Percentiles rank a stretch among this genome's conserved stretches.
Evolutionary conservation across 2,329 filamentous ascomycete genomes (phyloP).

Genomic region (Sporothrix protearum): DNA sequence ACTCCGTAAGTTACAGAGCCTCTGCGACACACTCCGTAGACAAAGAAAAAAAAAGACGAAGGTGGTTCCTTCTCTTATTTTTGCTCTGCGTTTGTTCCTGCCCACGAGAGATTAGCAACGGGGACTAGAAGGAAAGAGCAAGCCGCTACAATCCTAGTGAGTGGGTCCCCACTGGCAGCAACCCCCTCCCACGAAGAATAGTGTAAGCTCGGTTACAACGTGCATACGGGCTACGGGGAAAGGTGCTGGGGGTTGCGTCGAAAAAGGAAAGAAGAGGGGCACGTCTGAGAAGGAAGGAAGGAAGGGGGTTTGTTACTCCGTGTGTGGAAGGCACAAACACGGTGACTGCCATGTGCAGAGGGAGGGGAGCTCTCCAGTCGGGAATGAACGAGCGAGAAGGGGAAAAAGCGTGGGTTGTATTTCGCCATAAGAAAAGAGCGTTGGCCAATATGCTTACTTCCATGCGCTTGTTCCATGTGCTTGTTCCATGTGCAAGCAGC

Average conservation of each 20-base stretch:
- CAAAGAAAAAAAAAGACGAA: not conserved
- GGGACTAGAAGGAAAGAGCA: slow-evolving; percentile 28
- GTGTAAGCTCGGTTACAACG: slow-evolving; percentile 31
- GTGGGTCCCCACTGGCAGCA: slow-evolving; percentile 27
- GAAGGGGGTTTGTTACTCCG: not conserved
- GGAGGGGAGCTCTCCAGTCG: not conserved
- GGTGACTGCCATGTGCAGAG: slow-evolving; percentile 4
- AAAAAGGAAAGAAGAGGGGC: not conserved
- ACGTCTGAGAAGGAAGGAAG: not conserved
- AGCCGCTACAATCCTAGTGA: slow-evolving; percentile 23
- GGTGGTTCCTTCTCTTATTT: not conserved
- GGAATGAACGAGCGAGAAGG: not conserved
- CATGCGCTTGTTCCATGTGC: not conserved
- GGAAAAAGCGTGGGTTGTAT: not conserved
- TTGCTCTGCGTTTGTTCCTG: not conserved
- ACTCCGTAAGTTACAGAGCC: not conserved
- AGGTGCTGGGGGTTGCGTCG: not conserved
- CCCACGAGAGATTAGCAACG: slow-evolving; percentile 28
- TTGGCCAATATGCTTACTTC: not conserved
- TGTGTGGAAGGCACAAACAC: slow-evolving; percentile 3
- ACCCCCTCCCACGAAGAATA: slow-evolving; percentile 21
- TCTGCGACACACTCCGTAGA: not conserved
- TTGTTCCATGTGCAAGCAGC: not conserved
- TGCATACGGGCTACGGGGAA: slow-evolving; percentile 19
- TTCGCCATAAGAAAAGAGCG: not conserved